Evolutionary conservation across 2,329 filamentous ascomycete species (phyloP).

Genomic region (Monosporascus sp.): DNA sequence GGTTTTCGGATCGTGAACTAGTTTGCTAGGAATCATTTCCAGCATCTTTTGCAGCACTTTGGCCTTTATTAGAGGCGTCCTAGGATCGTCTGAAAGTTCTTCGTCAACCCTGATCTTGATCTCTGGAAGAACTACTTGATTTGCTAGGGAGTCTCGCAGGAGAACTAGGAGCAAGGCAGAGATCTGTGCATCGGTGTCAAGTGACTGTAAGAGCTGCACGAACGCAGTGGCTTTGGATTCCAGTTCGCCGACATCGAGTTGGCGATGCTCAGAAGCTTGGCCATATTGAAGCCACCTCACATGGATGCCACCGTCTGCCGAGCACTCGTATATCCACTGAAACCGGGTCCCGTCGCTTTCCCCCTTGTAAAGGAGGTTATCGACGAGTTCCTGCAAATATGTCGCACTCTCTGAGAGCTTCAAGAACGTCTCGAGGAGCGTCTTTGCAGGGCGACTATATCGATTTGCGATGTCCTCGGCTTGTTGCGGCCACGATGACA

Average conservation of each 20-base stretch:
- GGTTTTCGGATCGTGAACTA: slow-evolving; percentile 59
- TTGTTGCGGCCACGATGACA: slow-evolving; percentile 46
- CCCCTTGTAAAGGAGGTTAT: slow-evolving; percentile 53
- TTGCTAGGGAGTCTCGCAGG: slow-evolving; percentile 52
- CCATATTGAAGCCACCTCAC: slow-evolving; percentile 33
- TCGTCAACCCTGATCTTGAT: slow-evolving; percentile 26
- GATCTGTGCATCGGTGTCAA: slow-evolving; percentile 50
- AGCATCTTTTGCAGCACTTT: slow-evolving; percentile 63
- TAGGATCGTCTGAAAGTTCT: slow-evolving; percentile 33
- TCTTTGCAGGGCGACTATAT: slow-evolving; percentile 41
- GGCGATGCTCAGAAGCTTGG: slow-evolving; percentile 3
- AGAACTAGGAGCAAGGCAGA: slow-evolving; percentile 57
- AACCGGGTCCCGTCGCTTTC: slow-evolving; percentile 24
- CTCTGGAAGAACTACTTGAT: slow-evolving; percentile 11
- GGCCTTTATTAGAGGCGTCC: slow-evolving; percentile 49
- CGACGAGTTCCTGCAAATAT: slow-evolving; percentile 43
- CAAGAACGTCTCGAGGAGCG: slow-evolving; percentile 52
- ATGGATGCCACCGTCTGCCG: slow-evolving; percentile 44
- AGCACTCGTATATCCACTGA: slow-evolving; percentile 49
- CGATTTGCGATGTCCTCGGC: slow-evolving; percentile 28
- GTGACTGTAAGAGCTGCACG: slow-evolving; percentile 42
- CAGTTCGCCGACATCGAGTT: slow-evolving; percentile 38
- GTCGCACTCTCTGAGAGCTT: slow-evolving; percentile 49
- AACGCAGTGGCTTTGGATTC: slow-evolving; percentile 45
- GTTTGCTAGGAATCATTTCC: slow-evolving; percentile 54